A percentile compares a stretch with the other conserved stretches of the same genome.
These are phyloP conservation scores for Ciborinia camelliae DNA, from an alignment of 2,329 filamentous ascomycete species.

Conservation along the genomic window DNA sequence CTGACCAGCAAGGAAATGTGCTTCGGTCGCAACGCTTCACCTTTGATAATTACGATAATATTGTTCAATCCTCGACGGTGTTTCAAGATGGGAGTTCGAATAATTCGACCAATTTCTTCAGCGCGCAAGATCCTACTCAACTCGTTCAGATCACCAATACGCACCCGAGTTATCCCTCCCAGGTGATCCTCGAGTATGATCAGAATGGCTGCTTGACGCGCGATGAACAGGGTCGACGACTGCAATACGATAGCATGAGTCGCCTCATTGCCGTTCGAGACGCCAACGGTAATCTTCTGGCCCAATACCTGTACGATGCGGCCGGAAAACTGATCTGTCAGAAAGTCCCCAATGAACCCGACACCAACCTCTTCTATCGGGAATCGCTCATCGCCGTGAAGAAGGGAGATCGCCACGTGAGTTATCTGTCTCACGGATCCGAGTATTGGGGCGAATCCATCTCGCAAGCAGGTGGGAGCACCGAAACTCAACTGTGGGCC, in stretches of 20 bases:
- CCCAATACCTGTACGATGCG: slow-evolving; percentile 8
- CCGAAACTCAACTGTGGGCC: slow-evolving; percentile 7
- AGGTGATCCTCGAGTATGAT: background rate
- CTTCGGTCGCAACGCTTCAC: background rate
- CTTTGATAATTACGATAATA: slow-evolving; percentile 17
- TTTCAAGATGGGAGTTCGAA: slow-evolving; percentile 10
- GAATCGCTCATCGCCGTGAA: slow-evolving; percentile 5
- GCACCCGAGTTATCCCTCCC: background rate
- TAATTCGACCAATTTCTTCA: background rate
- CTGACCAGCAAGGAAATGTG: background rate
- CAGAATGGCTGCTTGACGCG: slow-evolving; percentile 5
- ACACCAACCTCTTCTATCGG: slow-evolving; percentile 11
- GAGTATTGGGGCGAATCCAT: slow-evolving; percentile 14
- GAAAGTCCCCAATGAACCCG: background rate
- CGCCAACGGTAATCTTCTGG: background rate
- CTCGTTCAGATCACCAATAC: slow-evolving; percentile 12
- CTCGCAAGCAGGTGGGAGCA: background rate
- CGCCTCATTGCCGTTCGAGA: slow-evolving; percentile 3
- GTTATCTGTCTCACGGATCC: slow-evolving; percentile 4
- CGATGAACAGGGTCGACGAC: slow-evolving; percentile 5
- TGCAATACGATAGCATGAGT: slow-evolving; percentile 8
- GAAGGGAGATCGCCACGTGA: background rate
- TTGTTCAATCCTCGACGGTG: background rate
- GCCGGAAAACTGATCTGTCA: slow-evolving; percentile 10
- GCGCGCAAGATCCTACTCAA: slow-evolving; percentile 9